Evolutionary conservation across 1,139 yeast species (phyloP), one percentile per base, ranked within the genome.

Genomic region (Martiniozyma asiatica): DNA sequence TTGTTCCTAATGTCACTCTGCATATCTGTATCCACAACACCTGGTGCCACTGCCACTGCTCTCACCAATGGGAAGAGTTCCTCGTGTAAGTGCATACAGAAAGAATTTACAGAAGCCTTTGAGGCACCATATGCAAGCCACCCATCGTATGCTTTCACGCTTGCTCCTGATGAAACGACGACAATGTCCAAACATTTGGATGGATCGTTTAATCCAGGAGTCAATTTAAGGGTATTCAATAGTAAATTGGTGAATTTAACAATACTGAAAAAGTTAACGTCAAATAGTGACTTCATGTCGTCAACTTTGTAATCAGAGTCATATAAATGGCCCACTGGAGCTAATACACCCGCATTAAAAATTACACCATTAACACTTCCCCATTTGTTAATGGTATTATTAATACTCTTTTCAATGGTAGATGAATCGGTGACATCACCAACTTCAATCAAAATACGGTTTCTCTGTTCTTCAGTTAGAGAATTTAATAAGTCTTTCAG

Each of bases 61-160:
- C 59, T 58, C 14, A 85, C 58, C 4, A 22, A 10, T 0, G 61
- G 67, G 3, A 61, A 55, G 48, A 80, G 87, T 44, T 82, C 94
- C 5, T 56, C 61, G 1, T 82, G 76, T 15, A 87, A 53, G 8
- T 82, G 69, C 28, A 58, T 50, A 7, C 80, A 73, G 32, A 84
- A 63, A 45, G 76, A 85, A 53, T 87, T 82, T 35, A 85, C 51
- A 0, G 95, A 94, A 1, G 95, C 95, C 55, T 87, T 87, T 12
- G 94, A 73, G 3, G 85, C 61, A 1, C 95, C 94, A 46, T 87
- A 87, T 4, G 94, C 93, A 22, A 78, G 76, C 95, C 95, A 85
- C 9, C 87, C 85, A 41, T 56, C 55, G 45, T 72, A 73, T 12
- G 72, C 58, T 26, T 59, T 61, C 1, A 63, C 59, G 2, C 87